phyloP scores from a whole-genome alignment of 2,329 filamentous ascomycete genomes.

The Plectosphaerella plurivora region DNA sequence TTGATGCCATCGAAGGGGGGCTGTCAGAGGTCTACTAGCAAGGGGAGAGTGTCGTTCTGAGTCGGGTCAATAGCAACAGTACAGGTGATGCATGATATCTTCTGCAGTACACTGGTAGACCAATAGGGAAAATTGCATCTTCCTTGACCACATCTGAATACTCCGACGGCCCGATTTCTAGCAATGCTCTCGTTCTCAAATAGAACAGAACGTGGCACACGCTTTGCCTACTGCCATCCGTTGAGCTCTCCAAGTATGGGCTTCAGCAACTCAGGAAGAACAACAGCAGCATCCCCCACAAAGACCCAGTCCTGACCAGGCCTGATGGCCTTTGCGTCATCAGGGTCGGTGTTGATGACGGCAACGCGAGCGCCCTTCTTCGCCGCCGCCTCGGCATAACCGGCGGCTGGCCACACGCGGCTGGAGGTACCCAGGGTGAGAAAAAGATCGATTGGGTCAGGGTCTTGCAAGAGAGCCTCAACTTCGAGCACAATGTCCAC shows the following conservation, averaged over 20 bases:
- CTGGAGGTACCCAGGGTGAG: slow-evolving; percentile 64
- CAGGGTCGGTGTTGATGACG: slow-evolving; percentile 57
- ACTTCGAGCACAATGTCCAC: slow-evolving; percentile 42
- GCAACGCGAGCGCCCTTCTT: slow-evolving; percentile 54
- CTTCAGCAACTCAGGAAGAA: slow-evolving; percentile 9
- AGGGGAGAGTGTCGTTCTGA: too few species aligned
- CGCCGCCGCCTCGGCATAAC: slow-evolving; percentile 52
- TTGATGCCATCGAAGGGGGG: too few species aligned
- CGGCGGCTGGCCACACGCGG: slow-evolving; percentile 60
- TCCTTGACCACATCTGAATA: too few species aligned
- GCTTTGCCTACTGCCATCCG: background rate
- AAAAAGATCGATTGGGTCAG: slow-evolving; percentile 53
- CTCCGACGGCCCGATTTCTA: too few species aligned
- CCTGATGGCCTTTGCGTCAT: slow-evolving; percentile 12
- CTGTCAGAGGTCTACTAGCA: too few species aligned
- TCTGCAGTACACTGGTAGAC: too few species aligned
- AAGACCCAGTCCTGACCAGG: slow-evolving; percentile 11
- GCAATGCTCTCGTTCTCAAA: too few species aligned
- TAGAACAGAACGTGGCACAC: too few species aligned
- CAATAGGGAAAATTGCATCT: too few species aligned
- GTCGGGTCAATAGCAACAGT: too few species aligned
- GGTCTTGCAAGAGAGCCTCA: slow-evolving; percentile 44
- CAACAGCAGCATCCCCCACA: slow-evolving; percentile 8
- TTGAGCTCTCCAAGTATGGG: slow-evolving; percentile 6
- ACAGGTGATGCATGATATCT: too few species aligned